phyloP scores from a whole-genome alignment of 2,329 filamentous ascomycete genomes.

The Stagonosporopsis rhizophila region DNA sequence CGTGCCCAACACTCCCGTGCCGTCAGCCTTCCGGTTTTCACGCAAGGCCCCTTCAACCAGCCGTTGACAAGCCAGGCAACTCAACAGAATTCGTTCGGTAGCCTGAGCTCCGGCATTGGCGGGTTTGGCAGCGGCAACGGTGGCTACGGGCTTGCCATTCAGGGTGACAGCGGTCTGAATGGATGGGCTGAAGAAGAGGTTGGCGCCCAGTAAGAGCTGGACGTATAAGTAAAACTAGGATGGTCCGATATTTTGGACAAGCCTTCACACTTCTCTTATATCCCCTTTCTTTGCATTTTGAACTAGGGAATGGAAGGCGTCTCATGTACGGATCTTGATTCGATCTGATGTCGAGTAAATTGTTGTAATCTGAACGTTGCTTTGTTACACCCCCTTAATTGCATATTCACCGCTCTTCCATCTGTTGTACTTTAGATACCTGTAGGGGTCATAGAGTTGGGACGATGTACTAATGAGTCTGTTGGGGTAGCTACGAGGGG shows the following conservation, averaged over 20 bases:
- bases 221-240: slow-evolving; percentile 1
- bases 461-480: slow-evolving; percentile 15
- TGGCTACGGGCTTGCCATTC: slow-evolving; percentile 66
- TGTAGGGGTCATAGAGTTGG: slow-evolving; percentile 25
- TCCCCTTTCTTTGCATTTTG: slow-evolving; percentile 24
- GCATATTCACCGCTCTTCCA: slow-evolving; percentile 26
- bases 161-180: slow-evolving; percentile 63
- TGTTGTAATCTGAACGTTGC: slow-evolving; percentile 33
- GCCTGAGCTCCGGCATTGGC: slow-evolving; percentile 65
- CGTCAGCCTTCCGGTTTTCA: slow-evolving; percentile 82
- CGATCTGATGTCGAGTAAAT: slow-evolving; percentile 27
- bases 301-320: slow-evolving; percentile 21
- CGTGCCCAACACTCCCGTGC: slow-evolving; percentile 76
- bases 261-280: slow-evolving; percentile 20
- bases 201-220: slow-evolving; percentile 56
- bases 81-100: slow-evolving; percentile 61
- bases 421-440: slow-evolving; percentile 35
- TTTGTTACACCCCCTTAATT: slow-evolving; percentile 24
- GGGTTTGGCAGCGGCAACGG: slow-evolving; percentile 62
- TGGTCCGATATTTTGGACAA: slow-evolving; percentile 5
- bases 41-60: slow-evolving; percentile 63
- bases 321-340: slow-evolving; percentile 17
- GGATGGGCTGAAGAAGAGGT: slow-evolving; percentile 72
- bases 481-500: neutral
- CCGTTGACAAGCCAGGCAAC: slow-evolving; percentile 47